phyloP scores from a whole-genome alignment of 2,329 filamentous ascomycete species.

The Colletotrichum phormii region DNA sequence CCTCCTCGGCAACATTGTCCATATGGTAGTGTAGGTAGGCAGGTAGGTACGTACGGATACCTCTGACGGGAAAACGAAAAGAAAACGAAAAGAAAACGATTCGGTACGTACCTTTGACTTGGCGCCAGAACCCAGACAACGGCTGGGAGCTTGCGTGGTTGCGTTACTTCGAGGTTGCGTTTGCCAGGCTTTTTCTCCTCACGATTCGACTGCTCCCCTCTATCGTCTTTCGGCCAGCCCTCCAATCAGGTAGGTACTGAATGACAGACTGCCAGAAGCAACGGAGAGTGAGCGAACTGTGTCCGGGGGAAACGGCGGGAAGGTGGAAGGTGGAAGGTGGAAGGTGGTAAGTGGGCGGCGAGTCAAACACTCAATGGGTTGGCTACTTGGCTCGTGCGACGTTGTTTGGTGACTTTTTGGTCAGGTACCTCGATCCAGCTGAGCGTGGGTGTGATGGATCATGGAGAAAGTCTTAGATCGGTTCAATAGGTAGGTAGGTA shows the following conservation, averaged over 20 bases:
- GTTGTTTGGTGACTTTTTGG: conserved; percentile 9
- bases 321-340: conserved; percentile 4
- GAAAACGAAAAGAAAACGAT: neutral
- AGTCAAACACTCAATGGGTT: conserved; percentile 24
- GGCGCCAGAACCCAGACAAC: conserved; percentile 19
- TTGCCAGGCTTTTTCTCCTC: conserved; percentile 23
- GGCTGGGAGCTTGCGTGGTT: conserved; percentile 25
- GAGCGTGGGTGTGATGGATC: neutral
- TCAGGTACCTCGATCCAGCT: conserved; percentile 31
- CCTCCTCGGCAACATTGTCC: conserved; percentile 16
- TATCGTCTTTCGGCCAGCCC: conserved; percentile 18
- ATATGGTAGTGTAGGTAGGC: conserved; percentile 3
- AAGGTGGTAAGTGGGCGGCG: conserved; percentile 10
- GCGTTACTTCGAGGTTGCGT: conserved; percentile 22
- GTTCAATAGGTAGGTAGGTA: neutral
- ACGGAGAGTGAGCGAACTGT: conserved; percentile 6
- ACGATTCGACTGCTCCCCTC: conserved; percentile 9
- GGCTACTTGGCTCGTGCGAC: conserved; percentile 31
- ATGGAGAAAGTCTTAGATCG: neutral
- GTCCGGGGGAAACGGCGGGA: conserved; percentile 13
- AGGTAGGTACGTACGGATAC: neutral
- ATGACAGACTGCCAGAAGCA: neutral
- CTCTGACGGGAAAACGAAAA: neutral
- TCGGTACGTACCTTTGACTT: conserved; percentile 34
- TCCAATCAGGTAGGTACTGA: conserved; percentile 7